Evolutionary conservation across 345 rosid genomes (phyloP), one percentile per base, ranked within the genome.

Genomic region (Microcos paniculata): DNA sequence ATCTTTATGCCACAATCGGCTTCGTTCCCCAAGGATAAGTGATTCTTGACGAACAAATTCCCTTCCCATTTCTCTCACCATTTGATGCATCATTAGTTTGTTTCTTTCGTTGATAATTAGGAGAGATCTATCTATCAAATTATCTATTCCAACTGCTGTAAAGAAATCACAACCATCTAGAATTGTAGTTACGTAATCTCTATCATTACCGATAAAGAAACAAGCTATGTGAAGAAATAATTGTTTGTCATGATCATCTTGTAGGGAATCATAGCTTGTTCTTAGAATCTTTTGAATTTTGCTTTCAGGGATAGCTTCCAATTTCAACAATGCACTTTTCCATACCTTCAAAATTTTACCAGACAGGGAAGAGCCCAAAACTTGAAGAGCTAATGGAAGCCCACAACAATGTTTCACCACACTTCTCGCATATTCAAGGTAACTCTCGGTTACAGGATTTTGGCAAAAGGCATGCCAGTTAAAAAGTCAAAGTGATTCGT

Each of bases 211-310:
- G 2, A 46, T 66, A 56, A 83, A 83, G 13, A 80, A 80, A 49
- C 81, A 83, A 48, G 79, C 51, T n/a, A 80, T 51, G 48, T 81
- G 80, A 64, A 80, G 80, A 33, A 84, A 84, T 62, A 81, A 23
- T 49, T 64, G 48, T 52, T 75, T 73, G 63, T 35, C 38, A 35
- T 35, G 55, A 57, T 79, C 76, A 56, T 76, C 72, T 14, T 70
- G 57, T 24, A 80, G 62, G 6, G 61, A 21, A 28, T 76, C 79
- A 76, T 52, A 80, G 23, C 82, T 67, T 57, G 68, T 24, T 43
- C 71, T 53, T 61, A 81, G 84, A 0, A 59, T 70, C 16, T 70
- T 58, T 40, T 53, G 64, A 16, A 78, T 52, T 24, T 70, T 72
- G 6, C 51, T 16, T n/a, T 69, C 58, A 52, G n/a, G 40, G 8